A percentile compares a stretch with the other conserved stretches of the same genome.
phyloP scores from a whole-genome alignment of 140 eudicot species.

The Anethum foeniculum region DNA sequence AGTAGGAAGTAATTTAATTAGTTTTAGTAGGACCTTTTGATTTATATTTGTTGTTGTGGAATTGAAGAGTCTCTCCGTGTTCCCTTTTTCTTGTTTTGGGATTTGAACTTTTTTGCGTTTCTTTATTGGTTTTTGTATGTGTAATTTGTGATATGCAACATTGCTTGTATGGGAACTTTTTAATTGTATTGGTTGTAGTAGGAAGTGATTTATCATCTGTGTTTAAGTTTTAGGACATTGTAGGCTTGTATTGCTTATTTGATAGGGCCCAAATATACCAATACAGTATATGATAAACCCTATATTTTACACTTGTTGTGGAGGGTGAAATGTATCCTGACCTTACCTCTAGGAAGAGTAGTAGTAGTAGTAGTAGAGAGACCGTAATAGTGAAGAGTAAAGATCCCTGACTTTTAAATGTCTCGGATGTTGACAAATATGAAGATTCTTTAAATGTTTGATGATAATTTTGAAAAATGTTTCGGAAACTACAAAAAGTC shows the following conservation, averaged over 20 bases:
- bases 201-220: background rate
- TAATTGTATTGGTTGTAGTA: background rate
- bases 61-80: too few species aligned
- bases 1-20: too few species aligned
- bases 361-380: background rate
- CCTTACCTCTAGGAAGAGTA: background rate
- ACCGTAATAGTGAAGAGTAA: background rate
- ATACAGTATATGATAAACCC: background rate
- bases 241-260: background rate
- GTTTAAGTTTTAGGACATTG: background rate
- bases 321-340: background rate
- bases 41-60: too few species aligned
- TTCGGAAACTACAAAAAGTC: background rate
- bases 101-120: too few species aligned
- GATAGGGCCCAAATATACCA: background rate
- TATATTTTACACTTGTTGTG: background rate
- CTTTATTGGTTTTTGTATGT: too few species aligned
- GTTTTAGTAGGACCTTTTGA: too few species aligned
- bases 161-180: background rate
- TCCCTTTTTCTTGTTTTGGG: too few species aligned
- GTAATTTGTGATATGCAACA: background rate
- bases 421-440: background rate
- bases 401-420: background rate
- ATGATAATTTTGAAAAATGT: background rate
- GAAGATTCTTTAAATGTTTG: background rate